phyloP scores from a whole-genome alignment of 2,329 filamentous ascomycete species.

The Calonectria hongkongensis region DNA sequence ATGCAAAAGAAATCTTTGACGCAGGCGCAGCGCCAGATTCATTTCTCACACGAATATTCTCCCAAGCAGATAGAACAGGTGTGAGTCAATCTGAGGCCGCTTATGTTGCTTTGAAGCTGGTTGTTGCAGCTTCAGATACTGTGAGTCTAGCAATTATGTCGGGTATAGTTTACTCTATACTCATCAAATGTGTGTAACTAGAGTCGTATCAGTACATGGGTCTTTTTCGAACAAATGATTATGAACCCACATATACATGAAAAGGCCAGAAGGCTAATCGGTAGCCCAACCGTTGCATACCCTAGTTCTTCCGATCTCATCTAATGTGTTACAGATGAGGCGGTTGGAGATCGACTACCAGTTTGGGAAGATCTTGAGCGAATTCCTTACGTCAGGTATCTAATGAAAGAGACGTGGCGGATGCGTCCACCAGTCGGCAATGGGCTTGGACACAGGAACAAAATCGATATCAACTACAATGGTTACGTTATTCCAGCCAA shows the following conservation, averaged over 20 bases:
- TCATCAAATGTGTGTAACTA: neutral
- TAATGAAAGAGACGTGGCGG: constrained; percentile 2
- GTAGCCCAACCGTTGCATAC: neutral
- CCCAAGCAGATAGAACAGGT: neutral
- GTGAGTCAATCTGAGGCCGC: neutral
- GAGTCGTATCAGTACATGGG: neutral
- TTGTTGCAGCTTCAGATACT: neutral
- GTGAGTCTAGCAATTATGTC: neutral
- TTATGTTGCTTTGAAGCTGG: neutral
- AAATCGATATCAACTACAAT: neutral
- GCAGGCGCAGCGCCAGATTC: neutral
- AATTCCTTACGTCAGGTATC: neutral
- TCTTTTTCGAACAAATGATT: neutral
- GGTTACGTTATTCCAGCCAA: neutral
- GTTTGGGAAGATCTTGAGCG: constrained; percentile 10
- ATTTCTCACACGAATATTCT: neutral
- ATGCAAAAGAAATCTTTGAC: neutral
- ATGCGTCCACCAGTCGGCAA: neutral
- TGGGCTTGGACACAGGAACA: neutral
- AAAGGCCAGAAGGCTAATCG: neutral
- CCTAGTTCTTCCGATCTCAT: too few relatives aligned
- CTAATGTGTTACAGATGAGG: neutral
- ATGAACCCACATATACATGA: neutral
- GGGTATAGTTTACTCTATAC: too few relatives aligned
- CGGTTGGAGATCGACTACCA: constrained; percentile 1